Base-by-base conservation (phyloP, 2,329 filamentous ascomycete species). In the Coniella lustricola region DNA sequence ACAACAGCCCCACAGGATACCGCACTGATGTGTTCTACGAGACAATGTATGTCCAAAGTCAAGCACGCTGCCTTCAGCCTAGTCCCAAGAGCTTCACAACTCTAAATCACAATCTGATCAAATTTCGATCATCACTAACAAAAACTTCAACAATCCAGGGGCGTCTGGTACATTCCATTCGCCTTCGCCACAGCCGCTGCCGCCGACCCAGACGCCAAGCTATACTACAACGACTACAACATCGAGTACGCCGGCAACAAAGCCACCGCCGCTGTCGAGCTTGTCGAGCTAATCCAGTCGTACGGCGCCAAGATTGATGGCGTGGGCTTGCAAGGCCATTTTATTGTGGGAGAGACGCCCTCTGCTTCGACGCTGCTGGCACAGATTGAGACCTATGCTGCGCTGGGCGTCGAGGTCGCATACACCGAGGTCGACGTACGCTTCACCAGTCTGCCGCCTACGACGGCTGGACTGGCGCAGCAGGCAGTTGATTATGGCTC, bases 351-450 rank as follows among this genome's bases (percentile, higher is more conserved):
- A 56, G 57, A 61, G 10, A 70, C 75, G 1, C 74, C 78, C 0
- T 63, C 61, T 38, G 68, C 71, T 54, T 63, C 66, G 32, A 63
- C 66, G 8, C 67, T 76, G 37, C 64, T 66, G 18, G 64, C 67
- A 0, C 69, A 71, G 17, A 73, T 81, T 44, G 58, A 67, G 41
- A 66, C 70, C 22, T 83, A 77, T 64, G 69, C 69, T 3, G 64
- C 66, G 0, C 68, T 77, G 1, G 71, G 70, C 3, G 63, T 79
- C 3, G 79, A 84, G 51, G 74, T 81, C 3, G 77, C 77, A 2
- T 71, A 79, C 58, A 83, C 80, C 2, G 80, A 84, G 64, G 64
- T 83, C 20, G 80, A 84, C 56, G 75, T 83, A 54, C 68, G 79
- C 20, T 72, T 60, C 55, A 49, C 49, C 2, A 54, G 50, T 25